Evolutionary conservation across 768 basidiomycete species (phyloP).

Genomic region (Suillus brevipes): DNA sequence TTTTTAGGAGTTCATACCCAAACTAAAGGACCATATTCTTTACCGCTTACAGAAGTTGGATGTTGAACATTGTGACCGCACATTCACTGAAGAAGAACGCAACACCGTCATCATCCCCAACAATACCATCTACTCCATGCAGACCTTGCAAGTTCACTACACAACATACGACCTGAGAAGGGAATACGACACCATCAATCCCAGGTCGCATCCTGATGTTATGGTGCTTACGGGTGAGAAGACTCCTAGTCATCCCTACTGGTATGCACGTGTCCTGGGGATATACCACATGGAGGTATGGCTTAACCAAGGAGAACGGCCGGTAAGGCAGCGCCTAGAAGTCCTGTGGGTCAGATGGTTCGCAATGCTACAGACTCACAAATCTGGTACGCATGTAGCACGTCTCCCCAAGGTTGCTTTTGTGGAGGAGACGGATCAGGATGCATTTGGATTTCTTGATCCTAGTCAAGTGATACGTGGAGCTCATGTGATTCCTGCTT

Average conservation of each 20-base stretch:
- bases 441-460: conserved; percentile 13
- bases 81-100: background rate
- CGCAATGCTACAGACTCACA: background rate
- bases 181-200: conserved; percentile 13
- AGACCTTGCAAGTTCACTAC: conserved; percentile 27
- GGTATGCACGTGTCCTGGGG: conserved; percentile 8
- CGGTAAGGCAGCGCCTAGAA: conserved; percentile 1
- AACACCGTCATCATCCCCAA: conserved; percentile 7
- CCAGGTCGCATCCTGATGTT: background rate
- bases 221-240: conserved; percentile 11
- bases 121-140: conserved; percentile 22
- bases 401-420: conserved; percentile 2
- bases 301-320: background rate
- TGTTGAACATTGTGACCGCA: background rate
- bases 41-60: background rate
- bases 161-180: conserved; percentile 26
- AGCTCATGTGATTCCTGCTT: conserved; percentile 11
- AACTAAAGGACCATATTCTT: background rate
- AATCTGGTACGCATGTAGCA: background rate
- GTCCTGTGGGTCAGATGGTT: conserved; percentile 14
- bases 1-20: background rate
- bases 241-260: background rate
- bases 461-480: conserved; percentile 5
- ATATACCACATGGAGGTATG: conserved; percentile 20
- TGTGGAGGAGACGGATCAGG: background rate